Evolutionary conservation across 768 basidiomycete species (phyloP).

Genomic region (Pilatotrama ljubarskyi): DNA sequence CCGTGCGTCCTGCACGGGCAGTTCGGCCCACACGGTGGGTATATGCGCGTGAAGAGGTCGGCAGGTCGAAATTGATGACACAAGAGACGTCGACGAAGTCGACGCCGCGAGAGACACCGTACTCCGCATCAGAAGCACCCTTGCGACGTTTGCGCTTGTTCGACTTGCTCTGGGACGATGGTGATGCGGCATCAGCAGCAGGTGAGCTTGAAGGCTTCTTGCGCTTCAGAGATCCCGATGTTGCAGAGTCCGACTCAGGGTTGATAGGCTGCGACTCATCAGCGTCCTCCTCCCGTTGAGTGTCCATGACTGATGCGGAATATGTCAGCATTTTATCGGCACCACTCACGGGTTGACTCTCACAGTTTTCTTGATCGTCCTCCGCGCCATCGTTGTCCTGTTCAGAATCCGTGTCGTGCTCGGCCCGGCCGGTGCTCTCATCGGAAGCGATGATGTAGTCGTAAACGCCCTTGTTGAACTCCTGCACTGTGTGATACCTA

Average conservation of each 20-base stretch:
- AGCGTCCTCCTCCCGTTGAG: constrained; percentile 44
- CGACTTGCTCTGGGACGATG: constrained; percentile 34
- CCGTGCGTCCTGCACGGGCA: constrained; percentile 91
- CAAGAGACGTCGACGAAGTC: constrained; percentile 97
- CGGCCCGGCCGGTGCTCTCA: constrained; percentile 64
- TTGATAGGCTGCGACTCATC: constrained; percentile 29
- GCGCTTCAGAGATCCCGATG: constrained; percentile 48
- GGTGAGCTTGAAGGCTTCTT: constrained; percentile 51
- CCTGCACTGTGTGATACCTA: constrained; percentile 95
- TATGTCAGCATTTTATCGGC: background rate
- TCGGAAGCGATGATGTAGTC: constrained; percentile 99
- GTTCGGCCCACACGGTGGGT: constrained; percentile 96
- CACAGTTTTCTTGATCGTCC: constrained; percentile 40
- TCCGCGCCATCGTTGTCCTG: constrained; percentile 40
- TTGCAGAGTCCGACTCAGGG: constrained; percentile 26
- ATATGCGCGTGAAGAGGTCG: constrained; percentile 81
- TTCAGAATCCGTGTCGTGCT: constrained; percentile 52
- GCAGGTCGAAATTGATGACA: constrained; percentile 98
- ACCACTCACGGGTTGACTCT: constrained; percentile 13
- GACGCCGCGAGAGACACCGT: constrained; percentile 92
- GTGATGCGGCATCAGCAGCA: constrained; percentile 25
- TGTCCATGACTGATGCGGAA: constrained; percentile 48
- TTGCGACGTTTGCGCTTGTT: constrained; percentile 54
- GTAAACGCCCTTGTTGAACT: constrained; percentile 98
- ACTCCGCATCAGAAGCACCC: constrained; percentile 60